These are phyloP conservation scores for Populus simonii DNA, from an alignment of 345 rosid species.

Conservation along the genomic window DNA sequence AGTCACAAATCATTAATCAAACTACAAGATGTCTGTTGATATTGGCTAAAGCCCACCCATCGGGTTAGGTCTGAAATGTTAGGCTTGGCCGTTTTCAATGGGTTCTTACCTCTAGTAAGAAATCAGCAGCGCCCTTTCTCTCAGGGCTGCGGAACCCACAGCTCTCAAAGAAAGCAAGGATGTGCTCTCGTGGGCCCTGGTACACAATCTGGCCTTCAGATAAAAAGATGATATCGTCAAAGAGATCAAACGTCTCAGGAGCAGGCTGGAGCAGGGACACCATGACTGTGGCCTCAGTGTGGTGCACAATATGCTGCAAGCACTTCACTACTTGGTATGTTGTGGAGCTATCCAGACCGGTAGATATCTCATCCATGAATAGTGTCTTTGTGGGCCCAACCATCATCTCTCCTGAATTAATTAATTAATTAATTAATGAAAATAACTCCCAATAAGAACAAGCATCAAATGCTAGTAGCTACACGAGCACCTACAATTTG, in stretches of 20 bases:
- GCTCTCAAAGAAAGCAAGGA: conserved; percentile 60
- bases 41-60: not conserved
- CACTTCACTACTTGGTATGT: conserved; percentile 87
- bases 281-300: conserved; percentile 64
- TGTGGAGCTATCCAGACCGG: conserved; percentile 91
- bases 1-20: not conserved
- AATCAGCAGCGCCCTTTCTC: conserved; percentile 86
- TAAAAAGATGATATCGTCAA: conserved; percentile 73
- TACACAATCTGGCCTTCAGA: conserved; percentile 85
- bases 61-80: not conserved
- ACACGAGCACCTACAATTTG: not conserved
- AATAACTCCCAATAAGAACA: not conserved
- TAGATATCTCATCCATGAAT: conserved; percentile 95
- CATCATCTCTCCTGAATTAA: conserved; percentile 77
- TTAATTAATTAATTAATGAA: not conserved
- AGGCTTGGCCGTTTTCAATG: not conserved
- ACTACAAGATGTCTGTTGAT: not conserved
- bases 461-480: too few relatives aligned
- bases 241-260: conserved; percentile 85
- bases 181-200: conserved; percentile 73
- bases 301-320: conserved; percentile 72
- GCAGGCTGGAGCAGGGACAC: conserved; percentile 90
- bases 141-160: conserved; percentile 81
- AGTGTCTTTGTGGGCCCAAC: conserved; percentile 90
- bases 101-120: conserved; percentile 73